phyloP scores from a whole-genome alignment of 2,329 filamentous ascomycete species.

The Neocucurbitaria cava region DNA sequence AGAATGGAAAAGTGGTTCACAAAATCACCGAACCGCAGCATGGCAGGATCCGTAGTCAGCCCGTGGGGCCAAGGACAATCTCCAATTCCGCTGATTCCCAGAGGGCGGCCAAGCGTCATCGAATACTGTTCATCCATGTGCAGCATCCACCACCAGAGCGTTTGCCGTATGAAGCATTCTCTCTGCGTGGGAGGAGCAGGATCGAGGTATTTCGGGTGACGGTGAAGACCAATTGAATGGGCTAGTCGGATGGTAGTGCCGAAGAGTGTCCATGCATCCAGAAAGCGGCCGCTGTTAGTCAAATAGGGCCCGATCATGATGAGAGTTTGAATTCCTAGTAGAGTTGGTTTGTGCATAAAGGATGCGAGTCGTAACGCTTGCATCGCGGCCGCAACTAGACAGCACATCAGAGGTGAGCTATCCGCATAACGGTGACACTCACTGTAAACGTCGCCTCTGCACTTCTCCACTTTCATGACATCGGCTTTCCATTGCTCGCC shows the following conservation, averaged over 20 bases:
- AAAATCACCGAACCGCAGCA: slow-evolving; percentile 55
- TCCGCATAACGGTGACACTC: slow-evolving; percentile 23
- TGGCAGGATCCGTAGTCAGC: slow-evolving; percentile 53
- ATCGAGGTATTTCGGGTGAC: slow-evolving; percentile 56
- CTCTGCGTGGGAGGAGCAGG: slow-evolving; percentile 49
- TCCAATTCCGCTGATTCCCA: slow-evolving; percentile 58
- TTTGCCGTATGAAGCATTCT: slow-evolving; percentile 53
- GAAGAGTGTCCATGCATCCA: slow-evolving; percentile 60
- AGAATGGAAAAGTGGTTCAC: slow-evolving; percentile 57
- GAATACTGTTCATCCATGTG: slow-evolving; percentile 61
- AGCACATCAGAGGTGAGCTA: neutral
- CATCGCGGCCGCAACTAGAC: slow-evolving; percentile 57
- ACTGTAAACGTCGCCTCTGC: slow-evolving; percentile 56
- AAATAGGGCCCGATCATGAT: slow-evolving; percentile 59
- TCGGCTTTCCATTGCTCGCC: slow-evolving; percentile 50
- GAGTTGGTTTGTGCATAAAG: slow-evolving; percentile 57
- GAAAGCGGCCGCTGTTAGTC: slow-evolving; percentile 57
- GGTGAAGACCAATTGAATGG: slow-evolving; percentile 58
- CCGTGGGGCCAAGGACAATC: slow-evolving; percentile 57
- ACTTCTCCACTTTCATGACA: slow-evolving; percentile 44
- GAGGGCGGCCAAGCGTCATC: slow-evolving; percentile 56
- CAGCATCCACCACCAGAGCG: slow-evolving; percentile 62
- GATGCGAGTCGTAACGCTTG: slow-evolving; percentile 58
- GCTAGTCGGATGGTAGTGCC: slow-evolving; percentile 58
- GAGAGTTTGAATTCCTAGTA: slow-evolving; percentile 55